Percentiles rank a stretch among this genome's conserved stretches.
phyloP scores from a whole-genome alignment of 2,329 filamentous ascomycete species.

The Fusarium haematococcum region DNA sequence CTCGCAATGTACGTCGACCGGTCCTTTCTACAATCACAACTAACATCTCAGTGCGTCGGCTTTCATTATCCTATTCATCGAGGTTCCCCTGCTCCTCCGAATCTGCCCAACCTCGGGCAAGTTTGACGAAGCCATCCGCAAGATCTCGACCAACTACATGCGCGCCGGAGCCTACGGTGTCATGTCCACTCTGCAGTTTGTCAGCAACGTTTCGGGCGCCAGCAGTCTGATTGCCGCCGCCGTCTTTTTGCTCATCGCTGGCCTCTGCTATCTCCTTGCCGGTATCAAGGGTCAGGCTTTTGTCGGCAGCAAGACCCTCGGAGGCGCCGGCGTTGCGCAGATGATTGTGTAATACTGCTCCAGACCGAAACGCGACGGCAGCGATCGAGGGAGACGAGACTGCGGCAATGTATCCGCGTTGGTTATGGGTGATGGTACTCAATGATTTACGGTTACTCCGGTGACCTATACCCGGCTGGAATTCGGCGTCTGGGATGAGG shows the following conservation, averaged over 20 bases:
- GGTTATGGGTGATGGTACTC: constrained; percentile 23
- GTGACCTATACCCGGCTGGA: constrained; percentile 43
- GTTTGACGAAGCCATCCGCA: constrained; percentile 91
- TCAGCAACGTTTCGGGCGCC: constrained; percentile 74
- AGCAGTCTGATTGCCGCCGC: constrained; percentile 89
- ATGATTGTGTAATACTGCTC: constrained; percentile 83
- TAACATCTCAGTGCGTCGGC: constrained; percentile 68
- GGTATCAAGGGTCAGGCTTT: constrained; percentile 87
- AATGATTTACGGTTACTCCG: constrained; percentile 42
- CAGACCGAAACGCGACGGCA: neutral
- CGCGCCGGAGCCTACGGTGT: constrained; percentile 86
- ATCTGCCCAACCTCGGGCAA: constrained; percentile 94
- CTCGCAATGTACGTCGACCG: constrained; percentile 63
- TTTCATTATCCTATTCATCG: constrained; percentile 83
- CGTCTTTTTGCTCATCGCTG: constrained; percentile 81
- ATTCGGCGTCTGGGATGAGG: constrained; percentile 48
- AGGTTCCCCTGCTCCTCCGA: constrained; percentile 93
- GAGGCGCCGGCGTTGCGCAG: constrained; percentile 92
- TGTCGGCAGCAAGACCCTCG: constrained; percentile 94
- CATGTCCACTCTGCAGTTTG: constrained; percentile 87
- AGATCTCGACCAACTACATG: constrained; percentile 96
- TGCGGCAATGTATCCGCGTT: neutral
- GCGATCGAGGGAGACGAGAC: neutral
- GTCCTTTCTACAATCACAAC: neutral
- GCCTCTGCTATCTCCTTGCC: constrained; percentile 83